Evolutionary conservation across 257 asterid species (phyloP), one percentile per base, ranked within the genome.

Genomic region (Paraleonurus japonicus): DNA sequence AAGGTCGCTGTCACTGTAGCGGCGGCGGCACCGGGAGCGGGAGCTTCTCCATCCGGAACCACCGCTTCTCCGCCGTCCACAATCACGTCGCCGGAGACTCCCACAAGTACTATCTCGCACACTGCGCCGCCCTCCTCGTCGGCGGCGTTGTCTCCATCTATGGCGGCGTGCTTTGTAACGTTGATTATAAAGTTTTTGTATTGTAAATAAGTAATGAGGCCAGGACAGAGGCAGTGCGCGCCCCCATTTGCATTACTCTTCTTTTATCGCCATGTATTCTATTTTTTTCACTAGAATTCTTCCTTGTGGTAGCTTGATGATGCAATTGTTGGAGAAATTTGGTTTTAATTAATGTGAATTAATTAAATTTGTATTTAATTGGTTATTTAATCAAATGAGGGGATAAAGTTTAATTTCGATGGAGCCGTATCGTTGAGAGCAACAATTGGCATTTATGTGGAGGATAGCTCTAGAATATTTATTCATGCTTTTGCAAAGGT

Each of bases 191-290:
- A 64, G 61, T 72, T 28, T 67, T 78, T 51, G 7, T 79, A 1
- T 47, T 32, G 19, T 82, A 23, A 74, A 12, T n/a, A 1, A n/a
- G 47, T 39, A 4, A 39, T 1, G 16, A 11, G 48, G 51, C 80
- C 89, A 78, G 92, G 92, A 79, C 43, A 73, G 92, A 82, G 92
- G 89, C 89, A 82, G 89, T 86, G 89, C 89, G 87, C 84, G 89
- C 89, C 43, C 41, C 26, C 4, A 12, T 51, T 50, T 51, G 15
- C 16, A 0, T 5, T 47, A n/a, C n/a, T 54, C 32, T 28, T 13
- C 16, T 51, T 53, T 24, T 11, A 24, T 28, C 51, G 3, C 0
- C 7, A 19, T 32, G 35, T 17, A 0, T 50, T 19, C 15, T 28
- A 30, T 53, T 53, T 19, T 51, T 51, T 3, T 45, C 50, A 11